Evolutionary conservation across 257 asterid genomes (phyloP).

Genomic region (Galeopsis tetrahit): DNA sequence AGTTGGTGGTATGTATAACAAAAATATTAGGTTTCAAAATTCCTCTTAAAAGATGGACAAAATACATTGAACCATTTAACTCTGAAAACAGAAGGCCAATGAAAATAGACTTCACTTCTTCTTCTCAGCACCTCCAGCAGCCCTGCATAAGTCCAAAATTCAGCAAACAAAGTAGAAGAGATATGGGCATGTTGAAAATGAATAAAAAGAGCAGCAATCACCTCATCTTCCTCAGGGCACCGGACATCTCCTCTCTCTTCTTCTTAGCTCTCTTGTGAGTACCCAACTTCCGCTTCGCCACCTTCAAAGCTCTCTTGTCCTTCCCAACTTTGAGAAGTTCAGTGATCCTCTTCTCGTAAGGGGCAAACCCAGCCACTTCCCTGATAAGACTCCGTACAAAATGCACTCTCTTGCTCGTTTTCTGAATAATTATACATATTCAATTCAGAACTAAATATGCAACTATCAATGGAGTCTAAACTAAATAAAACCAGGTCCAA

Average conservation of each 20-base stretch:
- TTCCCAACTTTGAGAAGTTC: slow-evolving; percentile 62
- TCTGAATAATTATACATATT: slow-evolving; percentile 30
- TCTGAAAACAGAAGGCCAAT: slow-evolving; percentile 12
- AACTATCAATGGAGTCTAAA: not conserved
- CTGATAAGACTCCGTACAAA: slow-evolving; percentile 54
- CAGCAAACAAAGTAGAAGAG: not conserved
- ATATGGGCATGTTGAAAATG: not conserved
- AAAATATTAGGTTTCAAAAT: not conserved
- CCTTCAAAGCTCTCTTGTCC: slow-evolving; percentile 62
- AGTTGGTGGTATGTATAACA: not conserved
- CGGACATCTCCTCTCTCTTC: slow-evolving; percentile 76
- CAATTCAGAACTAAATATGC: not conserved
- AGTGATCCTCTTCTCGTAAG: slow-evolving; percentile 65
- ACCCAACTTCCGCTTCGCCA: slow-evolving; percentile 64
- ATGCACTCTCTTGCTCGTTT: slow-evolving; percentile 59
- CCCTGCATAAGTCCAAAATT: slow-evolving; percentile 51
- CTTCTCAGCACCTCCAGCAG: slow-evolving; percentile 92
- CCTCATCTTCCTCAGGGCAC: slow-evolving; percentile 74
- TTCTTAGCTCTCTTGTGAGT: slow-evolving; percentile 72
- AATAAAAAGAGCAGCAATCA: slow-evolving; percentile 29
- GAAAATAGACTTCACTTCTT: slow-evolving; percentile 61
- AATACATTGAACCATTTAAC: slow-evolving; percentile 34
- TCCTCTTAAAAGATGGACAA: slow-evolving; percentile 30
- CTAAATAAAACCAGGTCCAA: not conserved
- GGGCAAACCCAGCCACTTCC: slow-evolving; percentile 66